These are phyloP conservation scores for Mycosphaerella arachidis DNA, from an alignment of 2,329 filamentous ascomycete genomes.

Conservation along the genomic window DNA sequence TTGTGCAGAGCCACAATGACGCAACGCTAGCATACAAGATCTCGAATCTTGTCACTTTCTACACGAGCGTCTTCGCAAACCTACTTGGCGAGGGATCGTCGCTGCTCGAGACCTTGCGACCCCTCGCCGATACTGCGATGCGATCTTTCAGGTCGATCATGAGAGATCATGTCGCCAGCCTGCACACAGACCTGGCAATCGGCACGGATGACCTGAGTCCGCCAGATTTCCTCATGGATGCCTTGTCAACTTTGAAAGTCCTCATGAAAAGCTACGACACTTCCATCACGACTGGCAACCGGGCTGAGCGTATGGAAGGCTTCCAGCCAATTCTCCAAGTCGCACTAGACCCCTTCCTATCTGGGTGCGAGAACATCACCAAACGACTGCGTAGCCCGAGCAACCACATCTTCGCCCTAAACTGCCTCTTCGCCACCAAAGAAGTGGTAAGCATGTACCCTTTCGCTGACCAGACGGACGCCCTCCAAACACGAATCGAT, in stretches of 20 bases:
- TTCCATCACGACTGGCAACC: slow-evolving; percentile 57
- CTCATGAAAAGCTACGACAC: slow-evolving; percentile 86
- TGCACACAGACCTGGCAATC: slow-evolving; percentile 67
- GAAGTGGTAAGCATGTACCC: slow-evolving; percentile 54
- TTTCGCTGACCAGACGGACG: slow-evolving; percentile 52
- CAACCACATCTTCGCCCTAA: slow-evolving; percentile 66
- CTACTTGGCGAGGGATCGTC: slow-evolving; percentile 66
- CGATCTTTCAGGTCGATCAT: slow-evolving; percentile 77
- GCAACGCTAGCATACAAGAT: slow-evolving; percentile 84
- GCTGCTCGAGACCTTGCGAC: slow-evolving; percentile 63
- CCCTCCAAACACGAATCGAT: slow-evolving; percentile 26
- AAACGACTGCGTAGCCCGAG: slow-evolving; percentile 56
- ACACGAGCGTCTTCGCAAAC: slow-evolving; percentile 76
- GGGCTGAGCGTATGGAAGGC: slow-evolving; percentile 56
- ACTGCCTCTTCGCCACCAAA: slow-evolving; percentile 61
- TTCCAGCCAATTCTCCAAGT: slow-evolving; percentile 73
- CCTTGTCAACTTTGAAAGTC: slow-evolving; percentile 69
- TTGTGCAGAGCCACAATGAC: slow-evolving; percentile 89
- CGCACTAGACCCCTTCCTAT: slow-evolving; percentile 80
- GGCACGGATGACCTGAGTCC: slow-evolving; percentile 70
- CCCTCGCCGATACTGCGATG: slow-evolving; percentile 70
- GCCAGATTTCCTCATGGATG: slow-evolving; percentile 75
- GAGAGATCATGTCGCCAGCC: slow-evolving; percentile 70
- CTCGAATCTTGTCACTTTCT: slow-evolving; percentile 84
- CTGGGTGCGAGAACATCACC: slow-evolving; percentile 67